Percentiles rank a stretch among this genome's conserved stretches.
phyloP scores from a whole-genome alignment of 2,329 filamentous ascomycete species.

The Phyllachora maydis region DNA sequence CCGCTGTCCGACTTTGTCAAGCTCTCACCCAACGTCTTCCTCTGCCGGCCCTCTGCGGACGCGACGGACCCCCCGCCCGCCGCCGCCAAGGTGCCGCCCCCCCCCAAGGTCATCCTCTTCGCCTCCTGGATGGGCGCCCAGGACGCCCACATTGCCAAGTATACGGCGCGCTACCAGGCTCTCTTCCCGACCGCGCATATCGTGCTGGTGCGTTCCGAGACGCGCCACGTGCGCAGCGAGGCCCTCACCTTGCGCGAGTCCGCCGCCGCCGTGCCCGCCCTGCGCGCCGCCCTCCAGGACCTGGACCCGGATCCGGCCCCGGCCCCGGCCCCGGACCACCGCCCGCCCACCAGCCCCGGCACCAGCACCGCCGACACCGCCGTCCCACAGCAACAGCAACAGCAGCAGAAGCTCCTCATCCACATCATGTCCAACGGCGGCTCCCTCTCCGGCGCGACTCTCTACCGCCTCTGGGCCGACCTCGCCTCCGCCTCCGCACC shows the following conservation, averaged over 20 bases:
- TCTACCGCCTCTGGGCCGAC: constrained; percentile 6
- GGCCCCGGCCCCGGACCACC: neutral
- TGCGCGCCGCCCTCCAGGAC: constrained; percentile 4
- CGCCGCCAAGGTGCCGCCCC: neutral
- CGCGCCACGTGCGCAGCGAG: constrained; percentile 7
- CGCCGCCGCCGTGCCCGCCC: constrained; percentile 5
- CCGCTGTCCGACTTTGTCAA: constrained; percentile 15
- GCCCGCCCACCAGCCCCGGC: neutral
- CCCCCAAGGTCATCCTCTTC: constrained; percentile 12
- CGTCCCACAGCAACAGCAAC: constrained; percentile 1
- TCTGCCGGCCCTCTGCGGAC: constrained; percentile 11
- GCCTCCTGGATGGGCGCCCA: constrained; percentile 13
- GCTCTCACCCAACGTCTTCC: constrained; percentile 15
- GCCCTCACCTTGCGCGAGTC: constrained; percentile 1
- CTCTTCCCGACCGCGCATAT: constrained; percentile 11
- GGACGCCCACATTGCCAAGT: constrained; percentile 13
- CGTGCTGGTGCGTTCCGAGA: constrained; percentile 10
- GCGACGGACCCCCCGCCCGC: neutral
- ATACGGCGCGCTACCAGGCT: constrained; percentile 10
- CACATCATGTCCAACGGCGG: constrained; percentile 13
- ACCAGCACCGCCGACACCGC: no score
- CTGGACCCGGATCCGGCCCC: constrained; percentile 1
- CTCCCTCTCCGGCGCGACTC: constrained; percentile 4
- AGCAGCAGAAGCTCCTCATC: constrained; percentile 6
- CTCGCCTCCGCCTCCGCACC: neutral